These are phyloP conservation scores for Pascua sp. DNA, from an alignment of 1,284 basidiomycete genomes.

Conservation along the genomic window DNA sequence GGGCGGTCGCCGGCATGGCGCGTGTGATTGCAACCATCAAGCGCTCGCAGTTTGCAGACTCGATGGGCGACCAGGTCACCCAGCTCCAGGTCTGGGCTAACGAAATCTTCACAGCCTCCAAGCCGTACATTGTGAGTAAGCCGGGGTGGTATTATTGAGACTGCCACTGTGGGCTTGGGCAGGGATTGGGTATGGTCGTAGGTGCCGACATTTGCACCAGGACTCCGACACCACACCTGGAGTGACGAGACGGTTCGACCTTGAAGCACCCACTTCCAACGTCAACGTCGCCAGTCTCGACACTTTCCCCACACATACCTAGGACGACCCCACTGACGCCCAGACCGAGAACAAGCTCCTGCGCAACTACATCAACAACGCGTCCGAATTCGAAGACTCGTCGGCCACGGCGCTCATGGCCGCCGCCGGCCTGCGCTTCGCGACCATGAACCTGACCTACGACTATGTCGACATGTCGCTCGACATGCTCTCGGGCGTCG, in stretches of 20 bases:
- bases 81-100: constrained; percentile 52
- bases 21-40: constrained; percentile 53
- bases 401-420: constrained; percentile 72
- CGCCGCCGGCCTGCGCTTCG: constrained; percentile 63
- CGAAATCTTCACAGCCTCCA: constrained; percentile 51
- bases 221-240: no score
- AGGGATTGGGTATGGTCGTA: background rate
- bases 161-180: background rate
- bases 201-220: no score
- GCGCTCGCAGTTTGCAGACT: constrained; percentile 36
- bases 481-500: constrained; percentile 35
- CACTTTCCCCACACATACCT: background rate
- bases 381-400: constrained; percentile 66
- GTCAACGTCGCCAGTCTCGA: background rate
- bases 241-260: no score
- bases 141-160: no score
- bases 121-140: constrained; percentile 34
- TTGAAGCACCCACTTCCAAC: no score
- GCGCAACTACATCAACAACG: constrained; percentile 69
- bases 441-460: constrained; percentile 44
- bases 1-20: constrained; percentile 55
- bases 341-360: constrained; percentile 61
- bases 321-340: background rate
- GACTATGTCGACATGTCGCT: constrained; percentile 35
- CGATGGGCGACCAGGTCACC: constrained; percentile 42